These are phyloP conservation scores for Talaromyces verruculosus DNA, from an alignment of 2,329 filamentous ascomycete species.

Conservation along the genomic window DNA sequence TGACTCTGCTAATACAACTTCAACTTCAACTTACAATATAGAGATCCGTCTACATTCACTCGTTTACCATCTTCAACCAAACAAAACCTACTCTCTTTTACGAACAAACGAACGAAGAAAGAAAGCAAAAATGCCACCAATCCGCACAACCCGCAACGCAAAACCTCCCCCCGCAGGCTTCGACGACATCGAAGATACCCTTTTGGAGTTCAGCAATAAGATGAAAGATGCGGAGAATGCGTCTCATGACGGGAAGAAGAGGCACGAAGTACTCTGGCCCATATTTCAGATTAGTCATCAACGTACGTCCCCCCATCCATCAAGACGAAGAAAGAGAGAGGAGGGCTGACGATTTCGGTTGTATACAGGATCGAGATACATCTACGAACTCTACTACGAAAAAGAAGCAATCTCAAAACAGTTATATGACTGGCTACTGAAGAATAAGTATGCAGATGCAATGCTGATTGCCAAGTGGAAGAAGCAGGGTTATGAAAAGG, in stretches of 20 bases:
- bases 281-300: conserved; percentile 97
- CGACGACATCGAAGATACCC: conserved; percentile 67
- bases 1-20: not conserved
- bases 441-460: conserved; percentile 93
- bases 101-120: not conserved
- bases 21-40: not conserved
- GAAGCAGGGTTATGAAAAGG: conserved; percentile 98
- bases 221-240: conserved; percentile 85
- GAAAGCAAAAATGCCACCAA: conserved; percentile 56
- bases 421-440: conserved; percentile 93
- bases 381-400: conserved; percentile 97
- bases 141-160: conserved; percentile 59
- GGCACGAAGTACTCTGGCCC: conserved; percentile 92
- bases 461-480: conserved; percentile 99
- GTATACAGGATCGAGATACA: conserved; percentile 63
- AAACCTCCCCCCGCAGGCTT: conserved; percentile 67
- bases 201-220: conserved; percentile 66
- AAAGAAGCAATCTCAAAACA: conserved; percentile 92
- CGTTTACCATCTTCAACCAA: not conserved
- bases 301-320: conserved; percentile 53
- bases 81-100: not conserved
- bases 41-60: not conserved
- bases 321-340: not conserved
- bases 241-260: conserved; percentile 73
- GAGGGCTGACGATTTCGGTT: conserved; percentile 8